phyloP scores from a whole-genome alignment of 345 rosid species.

The Zanthoxylum bungeanum region DNA sequence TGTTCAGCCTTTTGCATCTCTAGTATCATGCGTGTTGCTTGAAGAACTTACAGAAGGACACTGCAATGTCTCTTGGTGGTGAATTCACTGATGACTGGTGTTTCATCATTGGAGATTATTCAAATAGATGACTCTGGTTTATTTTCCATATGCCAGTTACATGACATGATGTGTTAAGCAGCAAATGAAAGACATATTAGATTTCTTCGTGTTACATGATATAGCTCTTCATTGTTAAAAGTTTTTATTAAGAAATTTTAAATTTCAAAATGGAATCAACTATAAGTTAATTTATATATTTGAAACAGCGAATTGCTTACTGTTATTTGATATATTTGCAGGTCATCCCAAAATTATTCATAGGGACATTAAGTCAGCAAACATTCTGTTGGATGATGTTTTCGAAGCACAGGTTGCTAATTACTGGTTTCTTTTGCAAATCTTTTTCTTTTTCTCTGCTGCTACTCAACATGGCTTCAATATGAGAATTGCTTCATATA shows the following conservation, averaged over 20 bases:
- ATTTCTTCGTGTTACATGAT: neutral
- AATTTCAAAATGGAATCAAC: neutral
- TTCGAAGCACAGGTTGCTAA: conserved; percentile 84
- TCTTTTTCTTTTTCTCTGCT: neutral
- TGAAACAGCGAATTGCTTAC: neutral
- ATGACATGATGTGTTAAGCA: neutral
- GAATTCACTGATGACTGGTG: neutral
- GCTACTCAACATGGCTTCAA: neutral
- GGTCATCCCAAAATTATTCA: conserved; percentile 96
- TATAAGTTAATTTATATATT: neutral
- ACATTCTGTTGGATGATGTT: conserved; percentile 71
- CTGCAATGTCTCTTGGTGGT: neutral
- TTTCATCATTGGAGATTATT: neutral
- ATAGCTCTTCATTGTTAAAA: neutral
- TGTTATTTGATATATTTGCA: conserved; percentile 22
- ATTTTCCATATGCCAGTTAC: neutral
- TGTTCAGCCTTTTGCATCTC: neutral
- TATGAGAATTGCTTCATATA: neutral
- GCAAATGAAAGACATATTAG: neutral
- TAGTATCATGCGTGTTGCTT: neutral
- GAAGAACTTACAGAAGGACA: neutral
- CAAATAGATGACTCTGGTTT: neutral
- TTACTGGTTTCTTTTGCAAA: neutral
- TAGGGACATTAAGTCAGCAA: conserved; percentile 91
- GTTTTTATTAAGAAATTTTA: neutral